Evolutionary conservation across 352 stramenopile species (phyloP), one percentile per base, ranked within the genome.

Genomic region (Globisporangium nagaii): DNA sequence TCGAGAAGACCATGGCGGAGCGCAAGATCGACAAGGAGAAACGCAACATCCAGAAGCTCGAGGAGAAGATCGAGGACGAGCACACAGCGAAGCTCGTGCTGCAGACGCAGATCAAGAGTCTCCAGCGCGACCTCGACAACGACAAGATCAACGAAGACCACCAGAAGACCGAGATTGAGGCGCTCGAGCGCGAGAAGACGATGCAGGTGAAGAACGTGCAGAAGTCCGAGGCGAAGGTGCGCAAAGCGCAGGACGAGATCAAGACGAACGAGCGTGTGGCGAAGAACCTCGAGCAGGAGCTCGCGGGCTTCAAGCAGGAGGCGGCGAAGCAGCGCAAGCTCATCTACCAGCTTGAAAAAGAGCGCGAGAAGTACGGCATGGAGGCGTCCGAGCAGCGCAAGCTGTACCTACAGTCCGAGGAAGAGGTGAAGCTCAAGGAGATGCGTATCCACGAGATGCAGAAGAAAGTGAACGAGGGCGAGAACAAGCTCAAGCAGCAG

Each of bases 401-500:
- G 34, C 56, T 95, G 41, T 96, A 92, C 56, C 58, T 92, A 32
- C 71, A 94, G 51, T 70, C 85, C 9, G 82, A 97, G 63, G 80
- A 88, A 66, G 73, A 89, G n/a, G 75, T 61, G 28, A 89, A 90
- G 45, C 49, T 90, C 30, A 88, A 90, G 46, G 80, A 90, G 36
- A 90, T 91, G 79, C 73, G 79, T 11, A 84, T 86, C 44, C 71
- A 84, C 45, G 84, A 91, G 65, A 78, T 92, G 66, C 77, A 92
- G 53, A 90, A 90, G 58, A 92, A 90, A 41, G 75, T 98, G 11
- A 76, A 84, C 30, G 93, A 98, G 43, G 80, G 86, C 25, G 90
- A 98, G 48, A 85, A 60, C 34, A 97, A 97, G 66, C 75, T 98
- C 44, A 98, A 98, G 73, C 92, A 98, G 65, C 95, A 98, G 68